These are phyloP conservation scores for Ensete glaucum DNA, from an alignment of 176 grass and related monocot genomes.

Conservation along the genomic window DNA sequence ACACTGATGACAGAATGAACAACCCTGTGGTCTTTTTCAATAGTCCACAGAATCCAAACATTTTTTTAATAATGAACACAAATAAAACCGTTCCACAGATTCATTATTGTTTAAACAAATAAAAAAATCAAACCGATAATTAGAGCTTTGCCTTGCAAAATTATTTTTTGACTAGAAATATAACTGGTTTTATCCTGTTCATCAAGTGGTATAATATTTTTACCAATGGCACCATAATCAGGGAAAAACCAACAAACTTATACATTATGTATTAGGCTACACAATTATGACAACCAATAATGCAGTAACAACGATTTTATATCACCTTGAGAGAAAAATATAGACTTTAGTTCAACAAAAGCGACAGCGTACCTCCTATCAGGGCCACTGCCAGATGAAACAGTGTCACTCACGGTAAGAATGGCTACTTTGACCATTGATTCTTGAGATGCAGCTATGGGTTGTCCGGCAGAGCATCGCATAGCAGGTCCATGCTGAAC, in stretches of 20 bases:
- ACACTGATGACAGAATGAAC: too few species aligned
- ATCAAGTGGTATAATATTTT: too few species aligned
- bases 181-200: too few species aligned
- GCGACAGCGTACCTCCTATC: slow-evolving; percentile 69
- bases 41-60: too few species aligned
- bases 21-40: too few species aligned
- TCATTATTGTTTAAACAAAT: too few species aligned
- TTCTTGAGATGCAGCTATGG: slow-evolving; percentile 22
- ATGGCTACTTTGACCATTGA: slow-evolving; percentile 65
- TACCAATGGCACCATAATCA: too few species aligned
- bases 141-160: too few species aligned
- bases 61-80: too few species aligned
- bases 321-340: not conserved
- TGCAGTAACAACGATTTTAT: not conserved
- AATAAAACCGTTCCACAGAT: too few species aligned
- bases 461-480: slow-evolving; percentile 17
- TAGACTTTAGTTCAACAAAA: not conserved
- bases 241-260: not conserved
- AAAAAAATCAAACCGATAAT: too few species aligned
- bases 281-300: not conserved
- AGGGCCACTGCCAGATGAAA: slow-evolving; percentile 61
- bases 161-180: too few species aligned
- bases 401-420: slow-evolving; percentile 96
- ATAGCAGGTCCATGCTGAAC: slow-evolving; percentile 18
- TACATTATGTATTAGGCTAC: not conserved